Evolutionary conservation across 768 basidiomycete species (phyloP).

Genomic region (Kondoa malvinella): DNA sequence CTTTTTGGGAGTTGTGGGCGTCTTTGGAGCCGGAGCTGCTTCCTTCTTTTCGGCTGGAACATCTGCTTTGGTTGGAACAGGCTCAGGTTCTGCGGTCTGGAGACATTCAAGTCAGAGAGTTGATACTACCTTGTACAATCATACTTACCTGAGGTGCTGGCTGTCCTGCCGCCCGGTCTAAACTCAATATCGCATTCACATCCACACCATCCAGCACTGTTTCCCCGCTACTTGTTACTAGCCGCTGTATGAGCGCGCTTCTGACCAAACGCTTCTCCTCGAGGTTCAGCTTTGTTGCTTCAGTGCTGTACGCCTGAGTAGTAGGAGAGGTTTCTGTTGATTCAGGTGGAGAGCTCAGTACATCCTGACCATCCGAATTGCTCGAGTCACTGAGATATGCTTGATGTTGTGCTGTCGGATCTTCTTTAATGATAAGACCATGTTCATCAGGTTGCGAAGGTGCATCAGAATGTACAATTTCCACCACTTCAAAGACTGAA

Average conservation of each 20-base stretch:
- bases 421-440: not conserved
- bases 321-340: not conserved
- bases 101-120: no score
- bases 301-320: not conserved
- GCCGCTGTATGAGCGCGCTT: not conserved
- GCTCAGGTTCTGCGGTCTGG: not conserved
- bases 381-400: not conserved
- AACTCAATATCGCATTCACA: not conserved
- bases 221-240: not conserved
- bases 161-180: not conserved
- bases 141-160: not conserved
- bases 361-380: not conserved
- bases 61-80: not conserved
- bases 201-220: conserved; percentile 1
- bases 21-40: not conserved
- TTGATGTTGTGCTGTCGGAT: no score
- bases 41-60: no score
- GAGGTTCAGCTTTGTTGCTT: not conserved
- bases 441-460: not conserved
- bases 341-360: not conserved
- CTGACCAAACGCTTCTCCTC: not conserved
- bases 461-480: not conserved
- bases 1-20: not conserved
- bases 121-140: not conserved
- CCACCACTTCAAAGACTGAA: not conserved